A percentile compares a stretch with the other conserved stretches of the same genome.
Conservation (phyloP, 805 yeast genomes). For the Candida taoyuanica region DNA sequence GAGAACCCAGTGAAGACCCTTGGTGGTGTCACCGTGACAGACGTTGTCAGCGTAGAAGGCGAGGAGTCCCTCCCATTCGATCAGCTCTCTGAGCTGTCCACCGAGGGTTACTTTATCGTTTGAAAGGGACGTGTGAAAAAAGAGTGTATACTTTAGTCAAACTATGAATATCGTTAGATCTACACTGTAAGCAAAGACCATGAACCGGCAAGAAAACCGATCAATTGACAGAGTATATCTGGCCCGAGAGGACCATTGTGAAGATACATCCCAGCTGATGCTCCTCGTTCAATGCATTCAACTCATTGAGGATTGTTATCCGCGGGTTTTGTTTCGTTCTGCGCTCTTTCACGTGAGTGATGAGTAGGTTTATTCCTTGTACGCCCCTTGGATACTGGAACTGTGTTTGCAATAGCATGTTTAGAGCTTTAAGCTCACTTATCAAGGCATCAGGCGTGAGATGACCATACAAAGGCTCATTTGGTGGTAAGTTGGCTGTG, state of each 20-base stretch:
- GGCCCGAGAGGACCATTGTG: constrained; percentile 53
- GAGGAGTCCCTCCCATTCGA: constrained; percentile 67
- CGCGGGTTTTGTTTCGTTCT: constrained; percentile 49
- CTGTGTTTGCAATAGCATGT: not conserved
- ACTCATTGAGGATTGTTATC: constrained; percentile 42
- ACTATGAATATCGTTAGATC: too few species aligned
- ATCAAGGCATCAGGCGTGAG: constrained; percentile 63
- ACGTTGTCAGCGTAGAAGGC: constrained; percentile 46
- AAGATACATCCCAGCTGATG: constrained; percentile 41
- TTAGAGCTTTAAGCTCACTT: constrained; percentile 40
- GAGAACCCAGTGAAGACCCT: constrained; percentile 47
- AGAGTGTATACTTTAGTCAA: not conserved
- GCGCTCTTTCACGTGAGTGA: constrained; percentile 46
- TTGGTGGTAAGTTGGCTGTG: constrained; percentile 39
- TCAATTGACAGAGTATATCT: constrained; percentile 31
- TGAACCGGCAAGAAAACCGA: not conserved
- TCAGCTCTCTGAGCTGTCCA: constrained; percentile 49
- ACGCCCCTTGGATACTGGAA: constrained; percentile 8
- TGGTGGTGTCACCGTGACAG: constrained; percentile 61
- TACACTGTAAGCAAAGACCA: too few species aligned
- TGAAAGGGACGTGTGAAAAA: constrained; percentile 18
- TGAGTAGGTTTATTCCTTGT: constrained; percentile 22
- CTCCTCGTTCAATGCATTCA: constrained; percentile 40
- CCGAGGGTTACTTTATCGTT: constrained; percentile 56
- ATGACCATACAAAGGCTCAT: constrained; percentile 69